Percentiles rank a stretch among this genome's conserved stretches.
Conservation (phyloP, 495 filamentous ascomycete species). For the Baudoinia panamericana region DNA sequence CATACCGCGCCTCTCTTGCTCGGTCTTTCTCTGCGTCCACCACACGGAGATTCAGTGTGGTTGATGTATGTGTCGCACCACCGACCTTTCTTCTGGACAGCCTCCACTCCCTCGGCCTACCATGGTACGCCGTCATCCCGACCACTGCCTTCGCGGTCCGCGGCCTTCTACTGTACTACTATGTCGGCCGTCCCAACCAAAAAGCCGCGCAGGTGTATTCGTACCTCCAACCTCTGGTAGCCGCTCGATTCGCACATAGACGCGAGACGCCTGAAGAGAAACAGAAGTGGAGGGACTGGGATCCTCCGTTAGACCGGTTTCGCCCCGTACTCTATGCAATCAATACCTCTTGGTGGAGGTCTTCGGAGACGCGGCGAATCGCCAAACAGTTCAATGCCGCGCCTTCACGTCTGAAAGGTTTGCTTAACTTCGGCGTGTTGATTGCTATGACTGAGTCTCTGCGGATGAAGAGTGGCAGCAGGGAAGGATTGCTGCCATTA, state of each 20-base stretch:
- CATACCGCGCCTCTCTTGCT: neutral
- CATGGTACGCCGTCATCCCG: constrained; percentile 63
- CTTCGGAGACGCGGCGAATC: neutral
- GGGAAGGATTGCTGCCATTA: constrained; percentile 11
- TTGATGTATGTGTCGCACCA: constrained; percentile 37
- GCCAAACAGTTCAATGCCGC: neutral
- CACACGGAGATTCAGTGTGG: constrained; percentile 26
- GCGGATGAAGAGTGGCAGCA: constrained; percentile 6
- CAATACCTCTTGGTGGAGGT: constrained; percentile 37
- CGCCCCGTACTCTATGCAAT: too few relatives aligned
- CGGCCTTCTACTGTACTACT: constrained; percentile 37
- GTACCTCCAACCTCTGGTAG: constrained; percentile 39
- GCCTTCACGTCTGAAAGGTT: neutral
- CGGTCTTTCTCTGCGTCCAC: constrained; percentile 23
- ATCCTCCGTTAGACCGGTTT: too few relatives aligned
- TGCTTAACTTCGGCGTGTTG: constrained; percentile 9
- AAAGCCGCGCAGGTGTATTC: constrained; percentile 31
- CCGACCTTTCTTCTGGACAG: constrained; percentile 45
- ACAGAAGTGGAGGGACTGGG: too few relatives aligned
- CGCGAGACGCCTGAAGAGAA: too few relatives aligned
- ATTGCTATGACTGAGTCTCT: constrained; percentile 13
- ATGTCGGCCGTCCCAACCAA: constrained; percentile 46
- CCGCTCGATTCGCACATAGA: too few relatives aligned
- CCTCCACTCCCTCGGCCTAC: constrained; percentile 48
- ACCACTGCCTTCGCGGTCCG: constrained; percentile 53